phyloP scores from a whole-genome alignment of 257 asterid species.

The Eustoma russellianum region DNA sequence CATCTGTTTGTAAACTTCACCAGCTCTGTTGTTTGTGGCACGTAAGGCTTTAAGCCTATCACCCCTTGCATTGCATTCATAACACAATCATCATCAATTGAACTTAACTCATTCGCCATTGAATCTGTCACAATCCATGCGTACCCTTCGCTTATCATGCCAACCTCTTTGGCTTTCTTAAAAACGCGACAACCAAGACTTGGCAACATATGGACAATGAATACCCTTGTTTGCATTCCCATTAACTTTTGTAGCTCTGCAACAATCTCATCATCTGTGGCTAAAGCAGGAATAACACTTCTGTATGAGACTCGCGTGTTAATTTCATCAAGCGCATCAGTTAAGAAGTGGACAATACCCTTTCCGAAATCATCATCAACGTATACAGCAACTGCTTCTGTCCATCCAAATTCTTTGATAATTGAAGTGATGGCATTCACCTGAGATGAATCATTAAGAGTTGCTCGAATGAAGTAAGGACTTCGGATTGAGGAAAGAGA shows the following conservation, averaged over 20 bases:
- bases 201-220: conserved; percentile 24
- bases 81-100: conserved; percentile 8
- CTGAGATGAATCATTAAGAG: conserved; percentile 34
- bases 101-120: conserved; percentile 17
- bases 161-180: conserved; percentile 21
- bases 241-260: conserved; percentile 31
- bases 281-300: conserved; percentile 29
- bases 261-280: conserved; percentile 24
- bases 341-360: conserved; percentile 34
- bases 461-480: conserved; percentile 19
- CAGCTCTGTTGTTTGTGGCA: conserved; percentile 16
- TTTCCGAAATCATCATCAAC: conserved; percentile 38
- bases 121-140: conserved; percentile 33
- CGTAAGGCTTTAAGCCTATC: conserved; percentile 32
- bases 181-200: conserved; percentile 23
- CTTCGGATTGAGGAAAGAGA: conserved; percentile 7
- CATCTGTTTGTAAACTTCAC: conserved; percentile 5
- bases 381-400: conserved; percentile 26
- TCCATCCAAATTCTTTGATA: conserved; percentile 29
- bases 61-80: conserved; percentile 43
- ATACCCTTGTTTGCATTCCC: conserved; percentile 35
- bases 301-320: conserved; percentile 25
- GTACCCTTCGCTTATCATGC: conserved; percentile 40
- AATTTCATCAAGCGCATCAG: conserved; percentile 32
- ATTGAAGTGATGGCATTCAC: conserved; percentile 40